Conservation (phyloP, 352 stramenopile species). For the Phytophthora sansomeana region DNA sequence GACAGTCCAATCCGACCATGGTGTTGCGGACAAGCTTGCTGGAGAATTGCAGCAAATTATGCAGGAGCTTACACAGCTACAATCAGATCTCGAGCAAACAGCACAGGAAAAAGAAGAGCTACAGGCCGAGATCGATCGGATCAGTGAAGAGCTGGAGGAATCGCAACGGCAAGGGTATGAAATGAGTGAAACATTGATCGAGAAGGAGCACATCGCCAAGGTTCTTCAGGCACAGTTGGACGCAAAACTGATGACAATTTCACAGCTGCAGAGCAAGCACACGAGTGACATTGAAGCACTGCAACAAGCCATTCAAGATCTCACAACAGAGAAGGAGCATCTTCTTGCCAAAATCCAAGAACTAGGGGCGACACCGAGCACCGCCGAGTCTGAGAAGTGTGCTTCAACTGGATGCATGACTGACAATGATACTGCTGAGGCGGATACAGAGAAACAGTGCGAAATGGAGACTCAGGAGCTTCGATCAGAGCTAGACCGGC, state of each 20-base stretch:
- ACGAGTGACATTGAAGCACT: constrained; percentile 40
- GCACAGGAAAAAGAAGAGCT: constrained; percentile 47
- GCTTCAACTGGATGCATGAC: constrained; percentile 2
- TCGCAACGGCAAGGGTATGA: constrained; percentile 39
- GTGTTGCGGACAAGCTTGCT: constrained; percentile 34
- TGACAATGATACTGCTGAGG: constrained; percentile 3
- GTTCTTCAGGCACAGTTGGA: constrained; percentile 57
- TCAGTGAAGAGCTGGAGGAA: constrained; percentile 45
- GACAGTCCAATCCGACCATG: constrained; percentile 11
- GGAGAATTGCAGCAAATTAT: constrained; percentile 48
- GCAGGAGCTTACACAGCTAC: constrained; percentile 46
- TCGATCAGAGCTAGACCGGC: constrained; percentile 14
- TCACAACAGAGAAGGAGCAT: constrained; percentile 40
- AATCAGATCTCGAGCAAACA: constrained; percentile 36
- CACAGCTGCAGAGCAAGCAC: constrained; percentile 42
- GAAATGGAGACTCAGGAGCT: constrained; percentile 5
- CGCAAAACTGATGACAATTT: constrained; percentile 54
- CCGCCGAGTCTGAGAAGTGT: constrained; percentile 1
- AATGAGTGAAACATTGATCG: constrained; percentile 46
- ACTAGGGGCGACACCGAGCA: constrained; percentile 30
- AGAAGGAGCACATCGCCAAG: constrained; percentile 51
- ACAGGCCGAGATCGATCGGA: constrained; percentile 38
- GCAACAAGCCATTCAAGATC: constrained; percentile 38
- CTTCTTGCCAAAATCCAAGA: constrained; percentile 34
- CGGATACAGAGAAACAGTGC: neutral